Percentiles rank a stretch among this genome's conserved stretches.
phyloP scores from a whole-genome alignment of 2,329 filamentous ascomycete genomes.

The Tympanopsis confertula region DNA sequence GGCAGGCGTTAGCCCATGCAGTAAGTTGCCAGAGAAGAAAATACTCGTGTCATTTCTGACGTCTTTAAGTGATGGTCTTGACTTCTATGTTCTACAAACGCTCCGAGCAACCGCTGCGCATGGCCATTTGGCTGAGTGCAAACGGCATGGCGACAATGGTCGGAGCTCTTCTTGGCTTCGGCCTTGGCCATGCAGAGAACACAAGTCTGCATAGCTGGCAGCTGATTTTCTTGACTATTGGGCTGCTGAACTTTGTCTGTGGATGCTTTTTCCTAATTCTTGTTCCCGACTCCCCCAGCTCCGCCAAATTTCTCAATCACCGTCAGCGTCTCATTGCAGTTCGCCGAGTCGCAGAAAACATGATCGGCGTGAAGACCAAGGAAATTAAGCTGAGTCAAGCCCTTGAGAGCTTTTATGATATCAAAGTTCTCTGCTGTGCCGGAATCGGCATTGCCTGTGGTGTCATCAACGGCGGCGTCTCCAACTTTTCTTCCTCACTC shows the following conservation, averaged over 20 bases:
- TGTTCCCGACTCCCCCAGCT: slow-evolving; percentile 22
- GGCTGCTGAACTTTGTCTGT: slow-evolving; percentile 14
- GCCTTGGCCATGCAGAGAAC: slow-evolving; percentile 7
- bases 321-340: slow-evolving; percentile 24
- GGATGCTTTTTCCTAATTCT: slow-evolving; percentile 11
- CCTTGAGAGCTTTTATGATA: slow-evolving; percentile 8
- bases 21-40: background rate
- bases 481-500: slow-evolving; percentile 31
- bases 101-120: background rate
- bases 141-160: slow-evolving; percentile 10
- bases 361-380: slow-evolving; percentile 24
- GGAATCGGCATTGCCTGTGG: slow-evolving; percentile 28
- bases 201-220: slow-evolving; percentile 13
- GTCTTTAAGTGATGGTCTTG: background rate
- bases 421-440: slow-evolving; percentile 22
- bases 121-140: slow-evolving; percentile 5
- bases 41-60: too few relatives aligned
- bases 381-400: slow-evolving; percentile 14
- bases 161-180: slow-evolving; percentile 9
- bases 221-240: slow-evolving; percentile 23
- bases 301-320: slow-evolving; percentile 22
- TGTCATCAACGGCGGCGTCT: slow-evolving; percentile 34
- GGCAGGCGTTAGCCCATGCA: slow-evolving; percentile 12
- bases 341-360: slow-evolving; percentile 24
- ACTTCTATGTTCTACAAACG: background rate